A percentile compares a stretch with the other conserved stretches of the same genome.
Conservation (phyloP, 495 filamentous ascomycete species). For the Neurospora sp. region DNA sequence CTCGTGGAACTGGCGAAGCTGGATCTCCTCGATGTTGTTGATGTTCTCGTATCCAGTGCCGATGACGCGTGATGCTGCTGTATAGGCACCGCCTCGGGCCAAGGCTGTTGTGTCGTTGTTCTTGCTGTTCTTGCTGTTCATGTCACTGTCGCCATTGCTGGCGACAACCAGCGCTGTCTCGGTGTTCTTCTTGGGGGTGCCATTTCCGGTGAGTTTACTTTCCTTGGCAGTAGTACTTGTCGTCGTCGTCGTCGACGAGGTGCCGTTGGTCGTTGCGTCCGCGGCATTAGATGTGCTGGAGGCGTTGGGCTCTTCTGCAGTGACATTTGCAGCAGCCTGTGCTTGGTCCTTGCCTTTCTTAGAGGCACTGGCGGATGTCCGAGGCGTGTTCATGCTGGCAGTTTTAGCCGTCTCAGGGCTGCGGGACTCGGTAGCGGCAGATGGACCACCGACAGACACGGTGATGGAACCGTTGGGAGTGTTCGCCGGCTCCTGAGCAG, state of each 20-base stretch:
- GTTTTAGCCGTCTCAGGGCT: neutral
- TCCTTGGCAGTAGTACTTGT: neutral
- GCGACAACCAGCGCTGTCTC: neutral
- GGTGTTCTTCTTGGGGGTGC: neutral
- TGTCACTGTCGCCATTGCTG: neutral
- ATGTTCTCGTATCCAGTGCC: neutral
- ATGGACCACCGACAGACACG: neutral
- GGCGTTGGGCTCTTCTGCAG: neutral
- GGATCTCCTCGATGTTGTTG: conserved; percentile 28
- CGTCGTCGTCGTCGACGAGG: neutral
- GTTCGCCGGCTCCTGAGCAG: neutral
- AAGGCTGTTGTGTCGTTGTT: neutral
- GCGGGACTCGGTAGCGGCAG: neutral
- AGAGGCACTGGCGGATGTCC: neutral
- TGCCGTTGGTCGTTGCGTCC: neutral
- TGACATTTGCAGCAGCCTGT: neutral
- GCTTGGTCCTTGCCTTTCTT: neutral
- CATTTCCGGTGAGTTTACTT: neutral
- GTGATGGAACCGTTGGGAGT: neutral
- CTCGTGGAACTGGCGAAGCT: conserved; percentile 30
- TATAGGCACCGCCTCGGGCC: neutral
- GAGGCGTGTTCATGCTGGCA: neutral
- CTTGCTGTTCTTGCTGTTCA: neutral
- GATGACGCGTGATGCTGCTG: neutral
- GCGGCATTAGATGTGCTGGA: neutral